phyloP scores from a whole-genome alignment of 345 rosid genomes.

The Gossypium sturtianum region DNA sequence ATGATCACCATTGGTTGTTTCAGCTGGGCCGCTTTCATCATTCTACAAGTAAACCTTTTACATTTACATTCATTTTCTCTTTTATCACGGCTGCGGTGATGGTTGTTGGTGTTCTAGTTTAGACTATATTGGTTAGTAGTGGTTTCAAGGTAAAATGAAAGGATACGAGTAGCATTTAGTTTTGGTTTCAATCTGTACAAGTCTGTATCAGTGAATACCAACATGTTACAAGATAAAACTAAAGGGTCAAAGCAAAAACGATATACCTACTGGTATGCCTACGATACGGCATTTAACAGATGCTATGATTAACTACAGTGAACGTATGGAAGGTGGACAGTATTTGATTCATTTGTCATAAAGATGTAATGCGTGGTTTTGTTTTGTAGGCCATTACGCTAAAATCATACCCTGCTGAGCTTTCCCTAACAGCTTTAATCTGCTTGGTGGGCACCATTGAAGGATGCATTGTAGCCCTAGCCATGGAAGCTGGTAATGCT shows the following conservation, averaged over 20 bases:
- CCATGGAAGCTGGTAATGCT: conserved; percentile 40
- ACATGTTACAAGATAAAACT: too few relatives aligned
- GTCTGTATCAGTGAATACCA: too few relatives aligned
- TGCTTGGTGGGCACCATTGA: conserved; percentile 66
- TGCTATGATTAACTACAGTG: too few relatives aligned
- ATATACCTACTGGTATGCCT: too few relatives aligned
- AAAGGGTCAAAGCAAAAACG: too few relatives aligned
- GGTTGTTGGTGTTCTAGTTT: neutral
- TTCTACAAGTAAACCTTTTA: conserved; percentile 44
- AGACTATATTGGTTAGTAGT: neutral
- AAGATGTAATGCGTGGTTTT: neutral
- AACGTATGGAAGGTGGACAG: too few relatives aligned
- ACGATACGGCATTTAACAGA: too few relatives aligned
- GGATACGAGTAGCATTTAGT: too few relatives aligned
- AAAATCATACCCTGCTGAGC: conserved; percentile 68
- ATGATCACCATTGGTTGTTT: conserved; percentile 43
- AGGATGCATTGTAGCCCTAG: conserved; percentile 48
- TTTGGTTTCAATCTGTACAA: too few relatives aligned
- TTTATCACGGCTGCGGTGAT: neutral
- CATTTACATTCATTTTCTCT: neutral
- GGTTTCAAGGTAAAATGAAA: too few relatives aligned
- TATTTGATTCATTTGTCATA: too few relatives aligned
- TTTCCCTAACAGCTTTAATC: conserved; percentile 70
- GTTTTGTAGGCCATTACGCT: conserved; percentile 54
- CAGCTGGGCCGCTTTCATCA: conserved; percentile 59